A percentile compares a stretch with the other conserved stretches of the same genome.
Evolutionary conservation across 768 basidiomycete species (phyloP).

Genomic region (Boletus tomentosulus): DNA sequence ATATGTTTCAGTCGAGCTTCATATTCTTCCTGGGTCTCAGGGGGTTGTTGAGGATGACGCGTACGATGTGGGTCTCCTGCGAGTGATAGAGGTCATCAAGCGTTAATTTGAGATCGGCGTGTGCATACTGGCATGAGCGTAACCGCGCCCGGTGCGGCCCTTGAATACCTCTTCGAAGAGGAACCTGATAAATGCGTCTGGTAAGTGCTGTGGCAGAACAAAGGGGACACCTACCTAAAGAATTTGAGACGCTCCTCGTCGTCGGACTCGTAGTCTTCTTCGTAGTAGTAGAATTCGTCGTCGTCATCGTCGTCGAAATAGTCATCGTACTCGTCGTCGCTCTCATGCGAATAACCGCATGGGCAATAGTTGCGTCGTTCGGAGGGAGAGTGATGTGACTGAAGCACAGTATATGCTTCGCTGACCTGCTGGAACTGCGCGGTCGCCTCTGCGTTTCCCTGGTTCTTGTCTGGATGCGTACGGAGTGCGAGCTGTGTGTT

Average conservation of each 20-base stretch:
- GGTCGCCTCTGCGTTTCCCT: conserved; percentile 59
- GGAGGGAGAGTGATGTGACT: conserved; percentile 44
- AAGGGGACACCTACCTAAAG: conserved; percentile 38
- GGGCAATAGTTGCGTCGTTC: conserved; percentile 18
- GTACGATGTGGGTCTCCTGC: conserved; percentile 19
- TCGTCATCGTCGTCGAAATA: conserved; percentile 27
- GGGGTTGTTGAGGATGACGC: conserved; percentile 9
- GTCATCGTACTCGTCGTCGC: conserved; percentile 38
- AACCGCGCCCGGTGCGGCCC: conserved; percentile 31
- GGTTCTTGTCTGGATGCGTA: conserved; percentile 78
- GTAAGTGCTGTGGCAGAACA: conserved; percentile 2
- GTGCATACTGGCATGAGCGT: conserved; percentile 27
- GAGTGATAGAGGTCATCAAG: conserved; percentile 2
- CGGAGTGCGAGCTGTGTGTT: conserved; percentile 50
- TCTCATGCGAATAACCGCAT: conserved; percentile 26
- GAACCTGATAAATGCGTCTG: conserved; percentile 33
- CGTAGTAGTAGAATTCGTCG: conserved; percentile 28
- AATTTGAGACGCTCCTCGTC: conserved; percentile 35
- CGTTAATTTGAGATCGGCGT: conserved; percentile 8
- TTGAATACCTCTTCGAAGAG: conserved; percentile 45
- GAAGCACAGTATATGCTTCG: conserved; percentile 61
- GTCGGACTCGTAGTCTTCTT: conserved; percentile 29
- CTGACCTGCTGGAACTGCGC: conserved; percentile 64
- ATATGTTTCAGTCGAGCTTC: conserved; percentile 45
- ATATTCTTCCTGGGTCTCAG: conserved; percentile 52